Evolutionary conservation across 2,329 filamentous ascomycete species (phyloP), one percentile per base, ranked within the genome.

Genomic region (Pseudocercospora macadamiae): DNA sequence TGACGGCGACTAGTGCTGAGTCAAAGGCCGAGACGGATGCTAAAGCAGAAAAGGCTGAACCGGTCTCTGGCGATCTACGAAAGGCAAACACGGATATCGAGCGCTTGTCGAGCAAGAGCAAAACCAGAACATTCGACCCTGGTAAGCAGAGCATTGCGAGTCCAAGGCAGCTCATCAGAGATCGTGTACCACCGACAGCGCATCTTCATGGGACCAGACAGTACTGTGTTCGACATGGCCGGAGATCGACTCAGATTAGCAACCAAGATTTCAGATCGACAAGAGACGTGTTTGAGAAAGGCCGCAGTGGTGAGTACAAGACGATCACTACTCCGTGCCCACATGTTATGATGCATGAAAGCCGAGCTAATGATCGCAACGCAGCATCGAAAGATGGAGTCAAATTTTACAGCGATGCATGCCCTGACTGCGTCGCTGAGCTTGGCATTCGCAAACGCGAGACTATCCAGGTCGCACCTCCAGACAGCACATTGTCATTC

Each of bases 341-440:
- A 64, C 39, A 21, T 59, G 44, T 61, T 59, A 63, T n/a, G n/a
- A 56, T 18, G 16, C 7, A 18, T 9, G 6, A 26, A 49, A 9
- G 7, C 25, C 3, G 4, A 18, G 26, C 47, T 49, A 9, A 49
- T 49, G 7, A 18, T 10, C 3, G 9, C 16, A 28, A n/a, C n/a
- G n/a, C 26, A 49, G 47, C 23, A 16, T 58, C 63, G 28, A 54
- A 30, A 54, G 53, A 64, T 57, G 55, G 51, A 16, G 8, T 18
- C 48, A 52, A 55, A 30, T 51, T 55, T 37, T 32, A 60, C 26
- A 59, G 44, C 59, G 61, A 70, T 62, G 65, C 65, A 25, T 72
- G 71, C 54, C 70, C 72, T 12, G 71, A 73, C 48, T 73, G 69
- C 54, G 57, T 70, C 16, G 64, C 67, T 7, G 72, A 72, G 60